A percentile compares a stretch with the other conserved stretches of the same genome.
These are phyloP conservation scores for Sanguinoderma infundibulare DNA, from an alignment of 1,284 basidiomycete species.

Conservation along the genomic window DNA sequence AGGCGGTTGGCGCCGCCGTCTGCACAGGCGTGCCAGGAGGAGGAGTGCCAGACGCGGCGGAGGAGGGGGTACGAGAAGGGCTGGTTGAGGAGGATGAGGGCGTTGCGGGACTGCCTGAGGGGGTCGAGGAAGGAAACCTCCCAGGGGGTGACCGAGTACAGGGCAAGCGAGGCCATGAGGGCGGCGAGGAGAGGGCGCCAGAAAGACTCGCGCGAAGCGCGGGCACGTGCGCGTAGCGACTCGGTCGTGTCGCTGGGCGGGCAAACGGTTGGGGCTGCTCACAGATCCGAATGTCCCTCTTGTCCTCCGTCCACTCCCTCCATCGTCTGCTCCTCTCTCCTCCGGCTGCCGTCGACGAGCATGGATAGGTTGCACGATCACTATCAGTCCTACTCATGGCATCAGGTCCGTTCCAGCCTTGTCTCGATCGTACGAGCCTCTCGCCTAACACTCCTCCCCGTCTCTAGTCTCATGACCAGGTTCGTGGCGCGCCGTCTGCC, in stretches of 20 bases:
- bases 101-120: constrained; percentile 34
- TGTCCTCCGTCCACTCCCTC: constrained; percentile 10
- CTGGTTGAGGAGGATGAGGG: constrained; percentile 89
- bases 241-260: constrained; percentile 19
- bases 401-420: constrained; percentile 40
- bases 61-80: constrained; percentile 75
- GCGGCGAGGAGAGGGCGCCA: background rate
- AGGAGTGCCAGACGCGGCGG: constrained; percentile 69
- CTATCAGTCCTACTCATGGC: constrained; percentile 48
- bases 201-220: constrained; percentile 9
- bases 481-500: constrained; percentile 20
- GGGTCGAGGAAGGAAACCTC: constrained; percentile 43
- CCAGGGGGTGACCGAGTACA: constrained; percentile 23
- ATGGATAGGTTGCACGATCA: constrained; percentile 40
- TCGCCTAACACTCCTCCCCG: background rate
- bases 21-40: constrained; percentile 77
- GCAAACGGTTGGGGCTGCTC: constrained; percentile 13
- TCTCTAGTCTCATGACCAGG: constrained; percentile 48
- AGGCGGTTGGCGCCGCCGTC: constrained; percentile 95
- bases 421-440: background rate
- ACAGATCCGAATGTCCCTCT: constrained; percentile 11
- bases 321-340: background rate
- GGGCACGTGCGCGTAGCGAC: constrained; percentile 20
- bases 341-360: constrained; percentile 4
- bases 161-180: background rate